phyloP scores from a whole-genome alignment of 768 basidiomycete genomes.

The Paxillus ammoniavirescens region DNA sequence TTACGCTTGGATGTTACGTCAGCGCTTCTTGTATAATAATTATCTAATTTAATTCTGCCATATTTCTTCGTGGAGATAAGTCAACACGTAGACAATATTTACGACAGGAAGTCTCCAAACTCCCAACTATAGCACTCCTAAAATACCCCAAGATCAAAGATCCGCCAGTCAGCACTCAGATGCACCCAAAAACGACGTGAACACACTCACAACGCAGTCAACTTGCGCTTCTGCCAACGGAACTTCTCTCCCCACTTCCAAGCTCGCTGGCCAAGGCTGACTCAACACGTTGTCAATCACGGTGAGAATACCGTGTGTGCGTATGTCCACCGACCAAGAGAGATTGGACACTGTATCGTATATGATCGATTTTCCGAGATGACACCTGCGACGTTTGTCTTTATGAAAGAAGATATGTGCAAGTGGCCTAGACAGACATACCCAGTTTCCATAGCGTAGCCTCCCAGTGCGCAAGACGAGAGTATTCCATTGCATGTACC shows the following conservation, averaged over 20 bases:
- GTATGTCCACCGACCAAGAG: constrained; percentile 82
- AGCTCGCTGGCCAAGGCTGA: constrained; percentile 67
- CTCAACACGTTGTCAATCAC: constrained; percentile 74
- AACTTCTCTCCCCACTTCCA: constrained; percentile 62
- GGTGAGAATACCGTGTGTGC: constrained; percentile 75
- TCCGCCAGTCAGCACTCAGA: neutral
- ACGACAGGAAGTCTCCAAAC: constrained; percentile 46
- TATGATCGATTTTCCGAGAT: constrained; percentile 79
- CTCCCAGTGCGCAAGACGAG: constrained; percentile 79
- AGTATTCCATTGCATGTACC: constrained; percentile 80
- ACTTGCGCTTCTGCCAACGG: constrained; percentile 52
- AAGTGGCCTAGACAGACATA: constrained; percentile 26
- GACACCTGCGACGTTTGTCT: constrained; percentile 52
- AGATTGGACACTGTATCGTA: constrained; percentile 90
- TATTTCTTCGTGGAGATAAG: too few relatives aligned
- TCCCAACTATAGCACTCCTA: constrained; percentile 76
- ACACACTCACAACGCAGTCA: constrained; percentile 66
- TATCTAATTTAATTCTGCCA: too few relatives aligned
- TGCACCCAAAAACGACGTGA: neutral
- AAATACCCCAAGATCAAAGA: neutral
- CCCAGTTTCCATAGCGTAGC: constrained; percentile 87
- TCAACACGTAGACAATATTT: too few relatives aligned
- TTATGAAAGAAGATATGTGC: neutral
- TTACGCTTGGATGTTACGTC: too few relatives aligned
- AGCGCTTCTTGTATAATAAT: too few relatives aligned